A percentile compares a stretch with the other conserved stretches of the same genome.
Conservation (phyloP, 2,329 filamentous ascomycete genomes). For the Curvularia lunata region DNA sequence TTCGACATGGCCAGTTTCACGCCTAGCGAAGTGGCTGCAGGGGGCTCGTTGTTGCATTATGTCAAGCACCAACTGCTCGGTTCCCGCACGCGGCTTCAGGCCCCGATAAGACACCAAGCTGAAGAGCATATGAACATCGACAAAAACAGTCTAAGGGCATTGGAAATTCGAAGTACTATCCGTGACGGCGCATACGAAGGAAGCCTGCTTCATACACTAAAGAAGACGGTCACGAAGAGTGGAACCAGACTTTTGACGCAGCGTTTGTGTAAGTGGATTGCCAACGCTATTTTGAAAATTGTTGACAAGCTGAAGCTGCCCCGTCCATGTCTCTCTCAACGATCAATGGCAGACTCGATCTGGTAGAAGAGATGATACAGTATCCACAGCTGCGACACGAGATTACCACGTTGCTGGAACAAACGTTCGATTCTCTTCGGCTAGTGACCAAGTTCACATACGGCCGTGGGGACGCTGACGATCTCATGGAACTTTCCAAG, state of each 20-base stretch:
- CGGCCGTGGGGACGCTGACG: slow-evolving; percentile 88
- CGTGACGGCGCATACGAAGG: slow-evolving; percentile 79
- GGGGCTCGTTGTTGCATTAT: slow-evolving; percentile 82
- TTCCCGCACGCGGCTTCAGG: slow-evolving; percentile 79
- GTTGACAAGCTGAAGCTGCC: slow-evolving; percentile 58
- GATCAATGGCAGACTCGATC: slow-evolving; percentile 80
- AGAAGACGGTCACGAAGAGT: slow-evolving; percentile 88
- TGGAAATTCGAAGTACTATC: slow-evolving; percentile 88
- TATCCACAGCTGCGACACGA: slow-evolving; percentile 72
- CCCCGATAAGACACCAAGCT: slow-evolving; percentile 75
- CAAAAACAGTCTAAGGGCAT: slow-evolving; percentile 83
- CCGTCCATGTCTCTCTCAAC: slow-evolving; percentile 85
- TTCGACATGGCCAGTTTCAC: slow-evolving; percentile 66
- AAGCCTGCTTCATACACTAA: slow-evolving; percentile 87
- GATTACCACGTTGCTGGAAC: slow-evolving; percentile 70
- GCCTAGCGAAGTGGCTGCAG: slow-evolving; percentile 73
- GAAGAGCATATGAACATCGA: slow-evolving; percentile 88
- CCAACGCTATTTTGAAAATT: fast-evolving
- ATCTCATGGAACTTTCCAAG: slow-evolving; percentile 80
- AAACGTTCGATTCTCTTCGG: slow-evolving; percentile 84
- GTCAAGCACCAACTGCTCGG: slow-evolving; percentile 80
- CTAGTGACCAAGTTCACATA: slow-evolving; percentile 94
- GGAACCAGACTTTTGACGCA: slow-evolving; percentile 83
- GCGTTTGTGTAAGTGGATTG: slow-evolving; percentile 70
- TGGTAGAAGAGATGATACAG: slow-evolving; percentile 77